phyloP scores from a whole-genome alignment of 2,329 filamentous ascomycete genomes.

The Epichloe sibirici region DNA sequence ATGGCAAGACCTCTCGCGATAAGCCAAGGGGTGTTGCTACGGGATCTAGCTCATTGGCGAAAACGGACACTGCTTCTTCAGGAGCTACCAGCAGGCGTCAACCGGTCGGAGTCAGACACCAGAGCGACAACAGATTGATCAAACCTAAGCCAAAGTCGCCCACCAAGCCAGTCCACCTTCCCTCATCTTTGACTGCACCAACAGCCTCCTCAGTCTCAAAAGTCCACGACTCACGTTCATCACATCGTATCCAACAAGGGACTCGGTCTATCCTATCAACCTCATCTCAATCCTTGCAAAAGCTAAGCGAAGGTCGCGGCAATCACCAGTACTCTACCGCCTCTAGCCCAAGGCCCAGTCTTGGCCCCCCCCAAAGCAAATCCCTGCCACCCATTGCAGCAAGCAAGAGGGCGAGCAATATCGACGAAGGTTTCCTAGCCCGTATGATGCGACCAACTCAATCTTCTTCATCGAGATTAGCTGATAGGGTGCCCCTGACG shows the following conservation, averaged over 20 bases:
- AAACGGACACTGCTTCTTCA: slow-evolving; percentile 19
- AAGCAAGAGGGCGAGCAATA: slow-evolving; percentile 32
- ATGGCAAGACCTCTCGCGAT: background rate
- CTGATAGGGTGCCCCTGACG: slow-evolving; percentile 45
- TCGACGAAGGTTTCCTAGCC: slow-evolving; percentile 63
- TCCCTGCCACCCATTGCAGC: slow-evolving; percentile 4
- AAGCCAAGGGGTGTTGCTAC: slow-evolving; percentile 6
- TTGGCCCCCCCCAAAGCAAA: slow-evolving; percentile 49
- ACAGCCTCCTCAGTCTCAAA: slow-evolving; percentile 60
- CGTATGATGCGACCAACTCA: slow-evolving; percentile 72
- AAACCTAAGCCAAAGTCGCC: slow-evolving; percentile 56
- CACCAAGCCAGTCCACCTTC: slow-evolving; percentile 54
- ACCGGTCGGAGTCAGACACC: slow-evolving; percentile 27
- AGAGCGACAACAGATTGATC: slow-evolving; percentile 29
- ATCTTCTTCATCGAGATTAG: slow-evolving; percentile 52
- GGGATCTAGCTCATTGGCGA: background rate
- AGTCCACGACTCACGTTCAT: slow-evolving; percentile 17
- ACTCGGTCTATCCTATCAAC: slow-evolving; percentile 22
- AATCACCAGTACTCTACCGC: slow-evolving; percentile 34
- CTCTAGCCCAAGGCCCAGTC: slow-evolving; percentile 35
- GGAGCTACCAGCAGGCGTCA: slow-evolving; percentile 30
- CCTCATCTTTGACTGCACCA: slow-evolving; percentile 54
- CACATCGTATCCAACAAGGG: slow-evolving; percentile 17
- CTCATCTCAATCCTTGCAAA: slow-evolving; percentile 24
- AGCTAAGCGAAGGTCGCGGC: slow-evolving; percentile 20